These are phyloP conservation scores for Dipodascus geniculatus DNA, from an alignment of 805 yeast species.

Conservation along the genomic window DNA sequence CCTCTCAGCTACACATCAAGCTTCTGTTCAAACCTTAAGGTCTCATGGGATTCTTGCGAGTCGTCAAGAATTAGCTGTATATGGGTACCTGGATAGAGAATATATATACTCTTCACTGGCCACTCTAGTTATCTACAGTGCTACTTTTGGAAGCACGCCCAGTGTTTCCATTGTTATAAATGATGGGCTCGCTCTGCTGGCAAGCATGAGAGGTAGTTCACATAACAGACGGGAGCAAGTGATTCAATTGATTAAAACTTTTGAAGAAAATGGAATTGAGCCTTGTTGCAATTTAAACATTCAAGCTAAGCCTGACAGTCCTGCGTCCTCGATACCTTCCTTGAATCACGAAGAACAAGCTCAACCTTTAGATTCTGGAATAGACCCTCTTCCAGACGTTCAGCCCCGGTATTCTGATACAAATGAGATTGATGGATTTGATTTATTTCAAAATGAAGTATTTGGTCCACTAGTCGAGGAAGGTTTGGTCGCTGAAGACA, in stretches of 20 bases:
- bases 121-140: constrained; percentile 14
- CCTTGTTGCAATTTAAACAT: background rate
- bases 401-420: no score
- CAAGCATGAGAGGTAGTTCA: background rate
- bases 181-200: background rate
- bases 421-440: background rate
- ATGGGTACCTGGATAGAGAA: constrained; percentile 18
- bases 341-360: background rate
- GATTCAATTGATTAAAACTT: background rate
- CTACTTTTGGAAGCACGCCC: constrained; percentile 10
- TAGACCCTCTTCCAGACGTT: no score
- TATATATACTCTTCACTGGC: constrained; percentile 17
- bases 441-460: background rate
- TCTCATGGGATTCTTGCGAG: constrained; percentile 7
- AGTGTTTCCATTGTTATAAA: background rate
- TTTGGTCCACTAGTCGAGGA: background rate
- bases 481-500: background rate
- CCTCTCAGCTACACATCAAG: constrained; percentile 15
- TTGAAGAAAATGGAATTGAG: background rate
- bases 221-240: background rate
- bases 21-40: constrained; percentile 15
- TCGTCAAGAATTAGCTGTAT: constrained; percentile 8
- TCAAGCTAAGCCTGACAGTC: no score
- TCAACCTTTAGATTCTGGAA: no score
- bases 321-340: background rate